phyloP scores from a whole-genome alignment of 2,329 filamentous ascomycete genomes.

The Chlorencoelia australis region DNA sequence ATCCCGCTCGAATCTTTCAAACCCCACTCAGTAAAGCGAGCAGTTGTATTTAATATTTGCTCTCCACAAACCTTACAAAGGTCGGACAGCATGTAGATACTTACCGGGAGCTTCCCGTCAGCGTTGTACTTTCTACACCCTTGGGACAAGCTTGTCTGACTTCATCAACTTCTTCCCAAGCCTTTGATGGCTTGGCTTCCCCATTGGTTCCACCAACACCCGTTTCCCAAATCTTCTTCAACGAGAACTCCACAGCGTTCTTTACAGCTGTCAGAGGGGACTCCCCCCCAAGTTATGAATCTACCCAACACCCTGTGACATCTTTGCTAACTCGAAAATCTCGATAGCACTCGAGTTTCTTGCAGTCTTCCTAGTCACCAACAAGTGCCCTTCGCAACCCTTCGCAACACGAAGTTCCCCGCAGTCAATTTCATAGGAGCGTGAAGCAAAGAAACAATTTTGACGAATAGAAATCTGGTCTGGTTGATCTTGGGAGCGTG shows the following conservation, averaged over 20 bases:
- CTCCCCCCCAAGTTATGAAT: too few relatives aligned
- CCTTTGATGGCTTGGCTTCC: conserved; percentile 37
- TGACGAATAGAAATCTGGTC: conserved; percentile 38
- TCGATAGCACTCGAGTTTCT: conserved; percentile 48
- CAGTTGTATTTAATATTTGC: too few relatives aligned
- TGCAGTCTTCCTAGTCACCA: conserved; percentile 37
- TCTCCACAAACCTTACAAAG: conserved; percentile 34
- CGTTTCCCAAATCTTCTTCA: conserved; percentile 51
- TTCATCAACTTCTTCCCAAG: conserved; percentile 35
- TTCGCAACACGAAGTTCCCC: conserved; percentile 32
- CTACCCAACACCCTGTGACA: too few relatives aligned
- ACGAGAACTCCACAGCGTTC: conserved; percentile 39
- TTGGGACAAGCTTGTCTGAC: conserved; percentile 38
- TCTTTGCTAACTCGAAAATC: too few relatives aligned
- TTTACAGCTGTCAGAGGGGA: conserved; percentile 52
- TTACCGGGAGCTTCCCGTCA: conserved; percentile 42
- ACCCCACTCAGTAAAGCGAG: too few relatives aligned
- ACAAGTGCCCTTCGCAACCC: conserved; percentile 33
- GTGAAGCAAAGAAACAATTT: conserved; percentile 34
- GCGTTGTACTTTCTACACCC: conserved; percentile 37
- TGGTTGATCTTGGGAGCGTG: conserved; percentile 43
- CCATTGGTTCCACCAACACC: conserved; percentile 38
- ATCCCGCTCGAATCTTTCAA: too few relatives aligned
- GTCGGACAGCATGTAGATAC: conserved; percentile 34
- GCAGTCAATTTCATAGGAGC: conserved; percentile 32